Evolutionary conservation across 108 stramenopile species (phyloP), one percentile per base, ranked within the genome.

Genomic region (Cyclostephanos tholiformis): DNA sequence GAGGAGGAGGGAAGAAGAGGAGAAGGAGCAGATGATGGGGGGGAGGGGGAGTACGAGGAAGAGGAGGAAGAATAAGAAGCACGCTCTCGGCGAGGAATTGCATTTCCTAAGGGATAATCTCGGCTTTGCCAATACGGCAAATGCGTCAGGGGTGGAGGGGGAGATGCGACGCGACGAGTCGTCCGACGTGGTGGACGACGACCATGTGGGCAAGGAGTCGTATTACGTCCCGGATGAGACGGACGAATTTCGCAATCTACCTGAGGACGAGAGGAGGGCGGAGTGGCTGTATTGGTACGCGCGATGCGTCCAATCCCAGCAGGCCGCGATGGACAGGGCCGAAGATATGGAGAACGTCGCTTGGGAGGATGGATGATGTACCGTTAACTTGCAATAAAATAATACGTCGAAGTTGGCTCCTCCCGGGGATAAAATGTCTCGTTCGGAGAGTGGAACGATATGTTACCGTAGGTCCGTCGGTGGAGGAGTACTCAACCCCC

Each of bases 31-130:
- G n/a, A n/a, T n/a, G n/a, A n/a, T n/a, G n/a, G 58, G 64, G 48
- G 48, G 70, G 29, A 12, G 38, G 23, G 22, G 38, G n/a, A n/a
- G n/a, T n/a, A n/a, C n/a, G n/a, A n/a, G n/a, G n/a, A n/a, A n/a
- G n/a, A n/a, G n/a, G n/a, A n/a, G 9, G 11, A 25, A 63, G 53
- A 67, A 85, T 81, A 53, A 69, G 53, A 48, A 57, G 60, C 73
- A 75, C 66, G 1, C 20, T 41, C 75, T 32, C 1, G 65, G 39
- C 4, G 60, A 66, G 46, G 77, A 77, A 43, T 68, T 84, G 8
- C 60, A 76, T 14, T 96, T 92, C 81, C 77, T 95, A 27, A 65
- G 74, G 17, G 83, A 95, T 65, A 95, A 91, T 64, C 90, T 95
- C 69, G 91, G 90, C 4, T 51, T 88, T 44, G 38, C 57, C 36